Base-by-base conservation (phyloP, 768 basidiomycete genomes). In the Strobilomyces confusus region DNA sequence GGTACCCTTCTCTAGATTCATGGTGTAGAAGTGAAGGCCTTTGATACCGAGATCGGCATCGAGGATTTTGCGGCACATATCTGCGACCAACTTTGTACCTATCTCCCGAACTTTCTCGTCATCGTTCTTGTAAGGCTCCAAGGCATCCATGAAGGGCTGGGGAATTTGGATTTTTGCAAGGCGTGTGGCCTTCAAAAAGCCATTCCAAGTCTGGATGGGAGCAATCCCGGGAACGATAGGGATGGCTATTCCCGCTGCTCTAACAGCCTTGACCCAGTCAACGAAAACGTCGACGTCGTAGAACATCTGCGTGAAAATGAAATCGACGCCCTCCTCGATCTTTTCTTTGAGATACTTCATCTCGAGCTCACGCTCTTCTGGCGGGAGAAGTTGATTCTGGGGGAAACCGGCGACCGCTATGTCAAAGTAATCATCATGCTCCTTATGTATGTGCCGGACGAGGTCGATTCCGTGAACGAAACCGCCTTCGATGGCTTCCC, bases 261-360 rank as follows among this genome's bases (percentile, higher is more conserved):
- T 83, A 30, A 92, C 83, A 41, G 81, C 75, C 56, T 83, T 84
- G 37, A 90, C 94, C 97, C 97, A 99, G 46, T 78, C 77, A 63
- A 97, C 84, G 74, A 99, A 98, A 61, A 98, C 66, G 32, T 91
- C 80, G 44, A 87, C 85, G 62, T 97, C 95, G 73, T 95, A 97
- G 75, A 98, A 98, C 92, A 98, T 93, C 71, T 98, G 95, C 0
- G 95, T 97, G 76, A 98, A 97, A 71, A 98, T 97, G 73, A 95
- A 91, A 67, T 84, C 79, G 56, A 86, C 89, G 36, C 95, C 94
- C 11, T 84, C 89, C 58, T 95, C 93, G 54, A 95, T 73, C 72
- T 98, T 98, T 58, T 89, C 85, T 72, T 95, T 95, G 58, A 97
- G 77, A 69, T 80, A 95, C 54, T 78, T 71, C 72, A 97, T 85